Evolutionary conservation across 768 basidiomycete genomes (phyloP).

Genomic region (Lactarius akahatsu): DNA sequence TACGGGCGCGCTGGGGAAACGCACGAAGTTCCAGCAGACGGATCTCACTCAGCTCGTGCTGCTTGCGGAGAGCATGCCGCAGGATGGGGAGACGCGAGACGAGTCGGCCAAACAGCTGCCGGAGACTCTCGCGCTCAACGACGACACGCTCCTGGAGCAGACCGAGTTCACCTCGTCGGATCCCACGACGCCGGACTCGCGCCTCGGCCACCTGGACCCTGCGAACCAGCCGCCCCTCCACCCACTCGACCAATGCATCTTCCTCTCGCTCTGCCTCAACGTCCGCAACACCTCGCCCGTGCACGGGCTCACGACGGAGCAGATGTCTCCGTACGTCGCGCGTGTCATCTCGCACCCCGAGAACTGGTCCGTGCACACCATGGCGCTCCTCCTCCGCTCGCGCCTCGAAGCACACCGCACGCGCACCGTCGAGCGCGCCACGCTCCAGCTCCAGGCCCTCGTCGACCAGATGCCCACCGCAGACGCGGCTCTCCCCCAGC

Average conservation of each 20-base stretch:
- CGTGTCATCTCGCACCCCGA: slow-evolving; percentile 86
- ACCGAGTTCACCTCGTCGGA: slow-evolving; percentile 85
- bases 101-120: slow-evolving; percentile 46
- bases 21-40: slow-evolving; percentile 89
- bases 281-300: slow-evolving; percentile 85
- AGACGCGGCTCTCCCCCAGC: slow-evolving; percentile 70
- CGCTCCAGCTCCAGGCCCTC: slow-evolving; percentile 90
- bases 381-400: slow-evolving; percentile 91
- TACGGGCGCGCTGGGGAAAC: slow-evolving; percentile 88
- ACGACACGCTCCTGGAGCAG: slow-evolving; percentile 93
- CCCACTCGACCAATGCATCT: slow-evolving; percentile 90
- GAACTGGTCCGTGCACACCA: slow-evolving; percentile 97
- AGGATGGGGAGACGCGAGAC: neutral
- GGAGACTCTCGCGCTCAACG: slow-evolving; percentile 82
- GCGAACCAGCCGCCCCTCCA: slow-evolving; percentile 82
- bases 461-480: slow-evolving; percentile 95
- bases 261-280: slow-evolving; percentile 88
- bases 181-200: slow-evolving; percentile 44
- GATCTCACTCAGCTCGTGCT: slow-evolving; percentile 89
- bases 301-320: slow-evolving; percentile 87
- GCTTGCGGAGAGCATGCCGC: slow-evolving; percentile 77
- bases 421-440: slow-evolving; percentile 89
- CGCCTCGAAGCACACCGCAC: slow-evolving; percentile 86
- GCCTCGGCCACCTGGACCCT: slow-evolving; percentile 74
- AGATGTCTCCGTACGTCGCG: slow-evolving; percentile 89